Evolutionary conservation across 2,329 filamentous ascomycete species (phyloP), one percentile per base, ranked within the genome.

Genomic region (Verruconis gallopava): DNA sequence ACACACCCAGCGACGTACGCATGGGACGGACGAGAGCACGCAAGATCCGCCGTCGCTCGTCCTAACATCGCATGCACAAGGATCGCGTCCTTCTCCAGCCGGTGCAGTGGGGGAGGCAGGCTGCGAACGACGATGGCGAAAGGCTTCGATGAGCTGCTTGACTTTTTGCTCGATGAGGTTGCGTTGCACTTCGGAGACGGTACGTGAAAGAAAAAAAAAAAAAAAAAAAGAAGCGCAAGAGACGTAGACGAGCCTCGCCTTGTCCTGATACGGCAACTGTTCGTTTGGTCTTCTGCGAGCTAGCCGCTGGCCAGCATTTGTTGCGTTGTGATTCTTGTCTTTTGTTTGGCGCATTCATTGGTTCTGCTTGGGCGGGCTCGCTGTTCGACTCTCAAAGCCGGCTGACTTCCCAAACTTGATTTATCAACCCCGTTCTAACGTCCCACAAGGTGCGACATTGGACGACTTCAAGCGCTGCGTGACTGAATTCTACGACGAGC

Each of bases 151-250:
- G 65, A 69, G 38, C 58, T 79, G 48, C 64, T 78, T 47, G 67
- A 76, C 52, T 71, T 66, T 57, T 53, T 79, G 43, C 60, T 78
- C 37, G 66, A 69, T 46, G 69, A 75, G 56, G 68, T 79, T 54
- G 74, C 74, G 18, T 63, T 77, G 37, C 67, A 66, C 49, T 73
- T 74, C 48, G 64, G 65, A 40, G 62, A 68, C 65, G 75, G 75
- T 77, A 62, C 13, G 42, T 42, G 6, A 25, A 30, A 9, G n/a
- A 30, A 9, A 30, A n/a, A n/a, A n/a, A n/a, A n/a, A n/a, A n/a
- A n/a, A n/a, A n/a, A n/a, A n/a, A n/a, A n/a, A n/a, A n/a, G n/a
- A n/a, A n/a, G n/a, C n/a, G n/a, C n/a, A n/a, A n/a, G n/a, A n/a
- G n/a, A n/a, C n/a, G n/a, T n/a, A n/a, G n/a, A n/a, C n/a, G 9